These are phyloP conservation scores for Hemileccinum impolitum DNA, from an alignment of 768 basidiomycete genomes.

Conservation along the genomic window DNA sequence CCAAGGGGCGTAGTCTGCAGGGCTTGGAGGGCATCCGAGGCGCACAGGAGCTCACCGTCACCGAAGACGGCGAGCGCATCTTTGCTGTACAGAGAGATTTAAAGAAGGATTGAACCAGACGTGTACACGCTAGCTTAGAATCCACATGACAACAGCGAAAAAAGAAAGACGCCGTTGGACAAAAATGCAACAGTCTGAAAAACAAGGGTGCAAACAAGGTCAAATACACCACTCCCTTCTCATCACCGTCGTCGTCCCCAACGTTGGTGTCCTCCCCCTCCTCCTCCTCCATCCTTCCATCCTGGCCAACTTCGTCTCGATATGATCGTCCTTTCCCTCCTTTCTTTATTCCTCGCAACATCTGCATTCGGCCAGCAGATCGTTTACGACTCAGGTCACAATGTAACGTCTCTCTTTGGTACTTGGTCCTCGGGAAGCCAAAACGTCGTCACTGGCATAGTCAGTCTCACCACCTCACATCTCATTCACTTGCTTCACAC, in stretches of 20 bases:
- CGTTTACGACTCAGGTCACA: conserved; percentile 47
- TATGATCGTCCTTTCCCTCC: conserved; percentile 23
- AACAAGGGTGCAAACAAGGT: conserved; percentile 20
- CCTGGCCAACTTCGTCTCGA: too few relatives aligned
- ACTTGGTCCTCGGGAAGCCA: conserved; percentile 85
- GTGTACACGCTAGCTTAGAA: too few relatives aligned
- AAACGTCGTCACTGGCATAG: conserved; percentile 76
- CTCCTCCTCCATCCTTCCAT: not conserved
- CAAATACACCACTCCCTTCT: conserved; percentile 21
- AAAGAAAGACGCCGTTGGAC: conserved; percentile 1
- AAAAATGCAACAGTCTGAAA: conserved; percentile 5
- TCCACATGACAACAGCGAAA: too few relatives aligned
- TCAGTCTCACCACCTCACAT: conserved; percentile 41
- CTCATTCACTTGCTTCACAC: not conserved
- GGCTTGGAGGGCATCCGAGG: conserved; percentile 54
- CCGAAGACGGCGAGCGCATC: conserved; percentile 65
- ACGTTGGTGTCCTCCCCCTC: conserved; percentile 12
- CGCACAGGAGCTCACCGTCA: conserved; percentile 59
- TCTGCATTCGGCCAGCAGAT: conserved; percentile 37
- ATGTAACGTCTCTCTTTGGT: conserved; percentile 67
- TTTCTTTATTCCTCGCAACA: conserved; percentile 24
- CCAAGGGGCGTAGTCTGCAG: conserved; percentile 60
- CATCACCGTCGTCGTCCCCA: conserved; percentile 33
- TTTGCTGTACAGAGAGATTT: conserved; percentile 75
- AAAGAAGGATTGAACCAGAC: conserved; percentile 82